Conservation (phyloP, 129 eudicot species). For the Tagetes patula region DNA sequence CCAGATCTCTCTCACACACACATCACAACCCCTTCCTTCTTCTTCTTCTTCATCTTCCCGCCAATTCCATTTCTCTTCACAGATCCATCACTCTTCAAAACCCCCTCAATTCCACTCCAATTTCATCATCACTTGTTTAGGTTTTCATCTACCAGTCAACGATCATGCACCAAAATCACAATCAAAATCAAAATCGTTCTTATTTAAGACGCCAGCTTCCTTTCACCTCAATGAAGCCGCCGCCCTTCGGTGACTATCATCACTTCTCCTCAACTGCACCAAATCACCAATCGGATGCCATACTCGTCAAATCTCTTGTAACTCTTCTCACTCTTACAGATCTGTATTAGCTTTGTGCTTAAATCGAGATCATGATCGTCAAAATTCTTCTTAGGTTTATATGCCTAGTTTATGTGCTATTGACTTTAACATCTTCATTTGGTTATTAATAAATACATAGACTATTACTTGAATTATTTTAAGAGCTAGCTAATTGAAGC, state of each 20-base stretch:
- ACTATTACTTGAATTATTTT: too few relatives aligned
- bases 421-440: too few relatives aligned
- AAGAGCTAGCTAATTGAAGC: not conserved
- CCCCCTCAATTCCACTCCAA: slow-evolving; percentile 25
- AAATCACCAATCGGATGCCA: slow-evolving; percentile 44
- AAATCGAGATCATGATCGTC: too few relatives aligned
- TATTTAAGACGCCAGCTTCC: slow-evolving; percentile 58
- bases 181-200: slow-evolving; percentile 24
- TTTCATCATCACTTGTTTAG: slow-evolving; percentile 21
- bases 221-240: slow-evolving; percentile 75
- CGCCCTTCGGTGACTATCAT: slow-evolving; percentile 85
- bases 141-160: slow-evolving; percentile 31
- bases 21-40: not conserved
- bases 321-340: slow-evolving; percentile 21
- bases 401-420: too few relatives aligned
- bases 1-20: too few relatives aligned
- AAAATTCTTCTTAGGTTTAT: too few relatives aligned
- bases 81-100: slow-evolving; percentile 12
- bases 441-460: too few relatives aligned
- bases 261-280: slow-evolving; percentile 41
- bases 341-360: too few relatives aligned
- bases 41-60: slow-evolving; percentile 19
- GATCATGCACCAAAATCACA: slow-evolving; percentile 48
- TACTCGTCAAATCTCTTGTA: slow-evolving; percentile 70
- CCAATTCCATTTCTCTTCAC: slow-evolving; percentile 23